Evolutionary conservation across 805 yeast species (phyloP).

Genomic region (Wickerhamiella sorbophila): DNA sequence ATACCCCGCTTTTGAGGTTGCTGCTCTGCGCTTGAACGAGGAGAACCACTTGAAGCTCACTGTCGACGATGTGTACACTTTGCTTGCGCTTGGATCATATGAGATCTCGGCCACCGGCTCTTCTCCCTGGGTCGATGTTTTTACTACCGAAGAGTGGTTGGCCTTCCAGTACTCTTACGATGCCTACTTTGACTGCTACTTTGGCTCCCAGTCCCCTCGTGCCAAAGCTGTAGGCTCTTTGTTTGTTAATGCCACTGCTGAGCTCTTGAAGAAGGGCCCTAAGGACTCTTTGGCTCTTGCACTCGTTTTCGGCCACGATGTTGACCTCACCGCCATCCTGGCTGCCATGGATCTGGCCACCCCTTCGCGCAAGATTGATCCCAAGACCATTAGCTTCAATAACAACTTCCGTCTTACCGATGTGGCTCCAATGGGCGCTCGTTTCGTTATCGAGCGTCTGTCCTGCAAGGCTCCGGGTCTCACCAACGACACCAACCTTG

Average conservation of each 20-base stretch:
- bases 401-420: constrained; percentile 34
- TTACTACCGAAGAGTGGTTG: constrained; percentile 37
- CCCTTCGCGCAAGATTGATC: constrained; percentile 30
- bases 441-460: constrained; percentile 37
- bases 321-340: constrained; percentile 36
- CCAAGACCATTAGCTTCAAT: constrained; percentile 33
- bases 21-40: constrained; percentile 22
- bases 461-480: constrained; percentile 24
- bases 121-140: constrained; percentile 31
- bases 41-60: constrained; percentile 30
- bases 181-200: constrained; percentile 31
- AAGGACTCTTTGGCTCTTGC: constrained; percentile 27
- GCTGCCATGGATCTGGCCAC: constrained; percentile 35
- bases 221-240: constrained; percentile 32
- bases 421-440: constrained; percentile 45
- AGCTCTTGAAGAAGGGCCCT: constrained; percentile 30
- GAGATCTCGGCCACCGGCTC: constrained; percentile 36
- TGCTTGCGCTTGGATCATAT: constrained; percentile 36
- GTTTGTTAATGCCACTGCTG: constrained; percentile 34
- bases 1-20: constrained; percentile 16
- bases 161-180: constrained; percentile 31
- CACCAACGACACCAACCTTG: constrained; percentile 8
- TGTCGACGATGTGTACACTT: constrained; percentile 27
- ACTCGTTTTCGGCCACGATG: constrained; percentile 39
- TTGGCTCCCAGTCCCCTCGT: constrained; percentile 36